Evolutionary conservation across 1,284 basidiomycete genomes (phyloP).

Genomic region (Trametes versicolor): DNA sequence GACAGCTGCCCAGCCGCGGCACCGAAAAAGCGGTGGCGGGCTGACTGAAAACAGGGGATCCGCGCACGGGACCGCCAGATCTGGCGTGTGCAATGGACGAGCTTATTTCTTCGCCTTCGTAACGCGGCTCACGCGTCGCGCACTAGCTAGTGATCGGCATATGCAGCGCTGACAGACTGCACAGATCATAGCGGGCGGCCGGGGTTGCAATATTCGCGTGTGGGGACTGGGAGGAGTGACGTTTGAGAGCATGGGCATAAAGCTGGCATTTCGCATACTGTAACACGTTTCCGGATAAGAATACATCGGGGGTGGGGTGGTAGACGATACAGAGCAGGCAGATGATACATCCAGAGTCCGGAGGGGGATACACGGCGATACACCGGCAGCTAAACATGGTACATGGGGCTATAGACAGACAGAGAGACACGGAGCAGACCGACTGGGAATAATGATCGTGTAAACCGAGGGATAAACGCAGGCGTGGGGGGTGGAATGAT

Average conservation of each 20-base stretch:
- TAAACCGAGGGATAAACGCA: conserved; percentile 8
- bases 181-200: background rate
- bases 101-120: background rate
- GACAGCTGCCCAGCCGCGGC: background rate
- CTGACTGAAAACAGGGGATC: background rate
- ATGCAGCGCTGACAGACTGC: background rate
- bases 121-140: background rate
- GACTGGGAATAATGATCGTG: conserved; percentile 32
- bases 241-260: conserved; percentile 2
- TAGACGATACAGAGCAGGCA: conserved; percentile 10
- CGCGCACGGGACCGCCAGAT: background rate
- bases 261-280: conserved; percentile 9
- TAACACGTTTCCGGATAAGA: conserved; percentile 8
- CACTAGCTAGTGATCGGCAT: too few species aligned
- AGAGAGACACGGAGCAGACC: background rate
- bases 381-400: background rate
- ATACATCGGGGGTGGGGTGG: conserved; percentile 6
- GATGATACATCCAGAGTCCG: conserved; percentile 30
- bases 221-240: background rate
- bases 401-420: background rate
- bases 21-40: background rate
- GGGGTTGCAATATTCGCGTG: too few species aligned
- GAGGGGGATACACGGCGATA: conserved; percentile 8
- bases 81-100: too few species aligned
- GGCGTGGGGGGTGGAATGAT: background rate